These are phyloP conservation scores for Talaromyces islandicus DNA, from an alignment of 2,329 filamentous ascomycete genomes.

Conservation along the genomic window DNA sequence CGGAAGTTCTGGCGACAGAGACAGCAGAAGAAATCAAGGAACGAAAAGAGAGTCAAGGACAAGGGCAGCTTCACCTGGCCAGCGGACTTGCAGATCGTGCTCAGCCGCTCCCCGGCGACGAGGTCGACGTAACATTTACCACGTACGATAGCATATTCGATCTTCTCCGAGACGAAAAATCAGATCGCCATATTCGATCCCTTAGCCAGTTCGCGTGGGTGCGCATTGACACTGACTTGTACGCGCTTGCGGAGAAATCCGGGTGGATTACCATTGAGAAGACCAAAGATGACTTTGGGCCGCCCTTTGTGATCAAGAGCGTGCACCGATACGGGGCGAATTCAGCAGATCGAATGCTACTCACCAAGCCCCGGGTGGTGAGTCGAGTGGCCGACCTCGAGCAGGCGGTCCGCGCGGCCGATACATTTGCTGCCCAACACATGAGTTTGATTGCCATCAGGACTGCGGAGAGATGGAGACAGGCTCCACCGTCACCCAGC, in stretches of 20 bases:
- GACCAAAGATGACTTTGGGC: constrained; percentile 9
- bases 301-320: constrained; percentile 26
- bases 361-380: constrained; percentile 62
- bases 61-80: constrained; percentile 9
- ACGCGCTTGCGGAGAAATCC: constrained; percentile 61
- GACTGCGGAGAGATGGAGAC: constrained; percentile 64
- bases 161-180: constrained; percentile 73
- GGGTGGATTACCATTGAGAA: constrained; percentile 55
- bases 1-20: constrained; percentile 65
- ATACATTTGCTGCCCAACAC: constrained; percentile 65
- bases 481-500: constrained; percentile 51
- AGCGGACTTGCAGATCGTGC: constrained; percentile 17
- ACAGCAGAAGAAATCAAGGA: constrained; percentile 57
- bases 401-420: constrained; percentile 75
- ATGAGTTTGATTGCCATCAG: constrained; percentile 65
- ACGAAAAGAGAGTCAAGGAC: constrained; percentile 39
- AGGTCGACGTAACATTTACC: constrained; percentile 65
- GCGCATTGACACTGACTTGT: constrained; percentile 62
- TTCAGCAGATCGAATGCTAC: constrained; percentile 46
- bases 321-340: constrained; percentile 24
- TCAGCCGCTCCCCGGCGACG: constrained; percentile 12
- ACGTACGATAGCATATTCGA: constrained; percentile 92
- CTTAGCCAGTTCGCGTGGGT: constrained; percentile 81
- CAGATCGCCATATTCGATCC: constrained; percentile 70
- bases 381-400: constrained; percentile 60